A percentile compares a stretch with the other conserved stretches of the same genome.
Evolutionary conservation across 2,329 filamentous ascomycete genomes (phyloP).

Genomic region (Tolypocladium tropicale): DNA sequence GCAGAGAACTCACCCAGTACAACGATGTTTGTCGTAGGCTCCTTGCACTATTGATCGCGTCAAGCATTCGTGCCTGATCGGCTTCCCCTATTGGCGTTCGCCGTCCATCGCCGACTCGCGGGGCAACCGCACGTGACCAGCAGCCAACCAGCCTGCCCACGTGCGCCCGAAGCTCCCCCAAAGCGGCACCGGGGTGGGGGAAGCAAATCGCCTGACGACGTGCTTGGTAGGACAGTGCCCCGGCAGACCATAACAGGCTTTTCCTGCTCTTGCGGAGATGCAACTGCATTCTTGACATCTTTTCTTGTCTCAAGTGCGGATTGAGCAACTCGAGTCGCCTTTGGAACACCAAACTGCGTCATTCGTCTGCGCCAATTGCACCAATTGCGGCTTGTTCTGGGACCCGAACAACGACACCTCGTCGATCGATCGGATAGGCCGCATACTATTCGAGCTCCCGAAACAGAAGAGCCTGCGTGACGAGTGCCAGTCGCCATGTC

Average conservation of each 20-base stretch:
- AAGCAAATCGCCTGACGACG: not conserved
- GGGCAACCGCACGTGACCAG: constrained; percentile 16
- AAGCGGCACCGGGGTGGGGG: constrained; percentile 2
- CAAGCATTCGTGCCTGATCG: constrained; percentile 12
- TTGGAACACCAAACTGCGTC: not conserved
- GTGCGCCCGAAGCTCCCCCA: constrained; percentile 12
- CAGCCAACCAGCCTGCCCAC: constrained; percentile 20
- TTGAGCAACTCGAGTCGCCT: not conserved
- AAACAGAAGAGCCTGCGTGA: not conserved
- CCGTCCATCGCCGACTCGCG: constrained; percentile 7
- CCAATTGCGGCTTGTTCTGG: not conserved
- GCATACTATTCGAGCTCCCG: not conserved
- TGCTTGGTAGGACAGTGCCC: not conserved
- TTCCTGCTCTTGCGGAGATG: not conserved
- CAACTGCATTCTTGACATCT: not conserved
- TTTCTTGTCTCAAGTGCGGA: not conserved
- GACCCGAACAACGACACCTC: not conserved
- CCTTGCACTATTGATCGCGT: not conserved
- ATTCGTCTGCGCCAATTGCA: not conserved
- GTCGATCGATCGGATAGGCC: not conserved
- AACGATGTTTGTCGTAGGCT: not conserved
- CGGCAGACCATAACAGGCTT: not conserved
- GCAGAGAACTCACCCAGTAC: not conserved
- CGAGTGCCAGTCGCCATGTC: constrained; percentile 57
- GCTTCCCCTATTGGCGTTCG: constrained; percentile 15